These are phyloP conservation scores for Phlebiopsis gigantea DNA, from an alignment of 768 basidiomycete genomes.

Conservation along the genomic window DNA sequence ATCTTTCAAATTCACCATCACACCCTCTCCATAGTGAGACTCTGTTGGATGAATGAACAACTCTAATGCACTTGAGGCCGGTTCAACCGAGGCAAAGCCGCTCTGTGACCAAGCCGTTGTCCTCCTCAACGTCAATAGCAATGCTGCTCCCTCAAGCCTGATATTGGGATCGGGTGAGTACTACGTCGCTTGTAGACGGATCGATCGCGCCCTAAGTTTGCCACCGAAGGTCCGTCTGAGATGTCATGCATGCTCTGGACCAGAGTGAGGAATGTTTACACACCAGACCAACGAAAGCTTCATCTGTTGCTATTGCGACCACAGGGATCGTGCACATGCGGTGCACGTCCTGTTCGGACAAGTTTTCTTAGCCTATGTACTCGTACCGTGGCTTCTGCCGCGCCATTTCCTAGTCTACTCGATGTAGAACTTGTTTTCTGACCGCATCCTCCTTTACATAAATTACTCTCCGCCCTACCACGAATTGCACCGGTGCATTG, in stretches of 20 bases:
- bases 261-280: neutral
- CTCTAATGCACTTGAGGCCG: too few relatives aligned
- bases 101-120: too few relatives aligned
- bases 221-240: neutral
- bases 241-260: neutral
- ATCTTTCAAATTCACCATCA: too few relatives aligned
- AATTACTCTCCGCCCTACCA: neutral
- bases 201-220: too few relatives aligned
- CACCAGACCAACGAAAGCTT: neutral
- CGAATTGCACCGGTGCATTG: neutral
- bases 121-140: too few relatives aligned
- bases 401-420: neutral
- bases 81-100: too few relatives aligned
- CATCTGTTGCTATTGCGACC: constrained; percentile 14
- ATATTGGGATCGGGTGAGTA: too few relatives aligned
- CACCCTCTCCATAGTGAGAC: too few relatives aligned
- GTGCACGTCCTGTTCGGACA: neutral
- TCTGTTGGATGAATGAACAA: too few relatives aligned
- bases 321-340: neutral
- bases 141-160: too few relatives aligned
- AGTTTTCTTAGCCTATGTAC: neutral
- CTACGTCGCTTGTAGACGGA: too few relatives aligned
- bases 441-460: neutral
- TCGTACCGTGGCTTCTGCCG: neutral
- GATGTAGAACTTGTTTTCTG: neutral